Evolutionary conservation across 2,329 filamentous ascomycete species (phyloP), one percentile per base, ranked within the genome.

Genomic region (Alternaria gansuensis): DNA sequence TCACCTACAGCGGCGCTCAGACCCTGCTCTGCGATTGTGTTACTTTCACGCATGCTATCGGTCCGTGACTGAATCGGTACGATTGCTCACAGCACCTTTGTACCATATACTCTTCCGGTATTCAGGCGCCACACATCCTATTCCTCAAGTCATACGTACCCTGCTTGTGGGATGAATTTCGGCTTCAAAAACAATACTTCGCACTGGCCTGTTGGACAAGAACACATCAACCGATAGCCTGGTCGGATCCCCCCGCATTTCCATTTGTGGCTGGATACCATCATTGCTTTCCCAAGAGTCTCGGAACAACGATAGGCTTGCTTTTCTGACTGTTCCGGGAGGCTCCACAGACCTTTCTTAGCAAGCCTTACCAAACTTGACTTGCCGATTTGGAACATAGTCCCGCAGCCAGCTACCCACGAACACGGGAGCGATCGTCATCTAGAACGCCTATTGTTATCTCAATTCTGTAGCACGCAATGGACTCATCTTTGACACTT

Each of bases 151-250:
- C 36, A 44, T 44, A 53, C 34, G 24, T 33, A 24, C 14, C 51
- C 54, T 44, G 39, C 50, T 52, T 62, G 68, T 70, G 75, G 75
- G 55, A 78, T 79, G 77, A 78, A 79, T 71, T 71, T 71, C 64
- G 66, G 68, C 68, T 79, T 79, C 69, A 79, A 79, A 64, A 77
- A 77, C 70, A 60, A 77, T 63, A 73, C 63, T 49, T 77, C 75
- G 60, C 76, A 78, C 70, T 81, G 78, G 78, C 78, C 78, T 63
- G 77, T 79, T 43, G 78, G 78, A 79, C 78, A 79, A 75, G 78
- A 80, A 67, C 74, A 77, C 66, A 78, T 80, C 71, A 80, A 81
- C 64, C 75, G 78, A 64, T 71, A 71, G 60, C 26, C 36, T 51
- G 45, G 50, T 59, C 54, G 39, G 29, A 54, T 65, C 59, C 69